Evolutionary conservation across 192 early-diverging fungal genomes (phyloP).

Genomic region (Geranomyces variabilis): DNA sequence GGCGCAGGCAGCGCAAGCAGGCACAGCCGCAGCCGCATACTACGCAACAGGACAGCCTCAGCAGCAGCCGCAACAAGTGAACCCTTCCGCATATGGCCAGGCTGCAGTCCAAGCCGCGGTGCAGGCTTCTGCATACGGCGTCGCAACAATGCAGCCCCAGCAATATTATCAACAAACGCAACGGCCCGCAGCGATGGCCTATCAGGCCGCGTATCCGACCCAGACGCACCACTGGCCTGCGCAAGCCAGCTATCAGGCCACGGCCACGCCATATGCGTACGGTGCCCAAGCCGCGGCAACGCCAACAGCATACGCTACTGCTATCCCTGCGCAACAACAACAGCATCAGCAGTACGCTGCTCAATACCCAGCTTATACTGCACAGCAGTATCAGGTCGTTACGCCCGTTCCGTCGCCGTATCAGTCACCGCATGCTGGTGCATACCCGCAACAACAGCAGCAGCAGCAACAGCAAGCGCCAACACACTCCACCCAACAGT

Average conservation of each 20-base stretch:
- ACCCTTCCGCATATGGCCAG: slow-evolving; percentile 22
- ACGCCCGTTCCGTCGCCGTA: too few species aligned
- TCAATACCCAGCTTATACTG: slow-evolving; percentile 10
- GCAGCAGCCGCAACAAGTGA: slow-evolving; percentile 7
- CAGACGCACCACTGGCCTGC: not conserved
- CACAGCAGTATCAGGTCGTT: not conserved
- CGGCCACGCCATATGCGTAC: slow-evolving; percentile 13
- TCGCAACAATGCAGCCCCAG: slow-evolving; percentile 2
- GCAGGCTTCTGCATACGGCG: slow-evolving; percentile 29
- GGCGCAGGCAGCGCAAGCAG: not conserved
- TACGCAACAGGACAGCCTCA: not conserved
- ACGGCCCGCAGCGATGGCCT: not conserved
- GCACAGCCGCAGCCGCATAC: not conserved
- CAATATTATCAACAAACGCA: slow-evolving; percentile 9
- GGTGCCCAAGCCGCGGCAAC: slow-evolving; percentile 5
- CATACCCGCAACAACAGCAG: too few species aligned
- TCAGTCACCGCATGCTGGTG: too few species aligned
- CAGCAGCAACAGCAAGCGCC: too few species aligned
- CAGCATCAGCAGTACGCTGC: slow-evolving; percentile 14
- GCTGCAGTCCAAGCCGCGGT: slow-evolving; percentile 30
- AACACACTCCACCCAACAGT: too few species aligned
- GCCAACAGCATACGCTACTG: slow-evolving; percentile 1
- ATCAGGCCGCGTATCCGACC: not conserved
- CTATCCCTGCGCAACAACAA: slow-evolving; percentile 2
- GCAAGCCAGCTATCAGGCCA: slow-evolving; percentile 1